A percentile compares a stretch with the other conserved stretches of the same genome.
Conservation (phyloP, 495 filamentous ascomycete species). For the Eremomyces bilateralis region DNA sequence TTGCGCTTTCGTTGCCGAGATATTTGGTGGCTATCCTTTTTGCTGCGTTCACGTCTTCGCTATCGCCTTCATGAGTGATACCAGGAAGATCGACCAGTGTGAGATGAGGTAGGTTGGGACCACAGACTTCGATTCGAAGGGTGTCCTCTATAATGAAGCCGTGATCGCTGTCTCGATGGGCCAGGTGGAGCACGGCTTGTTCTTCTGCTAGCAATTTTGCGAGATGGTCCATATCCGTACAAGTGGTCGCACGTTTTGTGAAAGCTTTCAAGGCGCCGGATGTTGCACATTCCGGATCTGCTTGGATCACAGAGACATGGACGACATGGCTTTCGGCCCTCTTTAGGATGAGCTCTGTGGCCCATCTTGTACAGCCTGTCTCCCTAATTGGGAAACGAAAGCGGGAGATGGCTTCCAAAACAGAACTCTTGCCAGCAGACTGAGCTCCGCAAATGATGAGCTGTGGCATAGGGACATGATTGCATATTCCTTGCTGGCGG, state of each 20-base stretch:
- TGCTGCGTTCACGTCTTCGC: slow-evolving; percentile 7
- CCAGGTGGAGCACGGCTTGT: not conserved
- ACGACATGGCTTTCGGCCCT: slow-evolving; percentile 12
- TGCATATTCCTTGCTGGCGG: slow-evolving; percentile 7
- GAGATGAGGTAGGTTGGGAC: not conserved
- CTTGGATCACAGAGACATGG: not conserved
- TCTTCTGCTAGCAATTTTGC: not conserved
- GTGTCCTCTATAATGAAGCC: not conserved
- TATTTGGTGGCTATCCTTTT: slow-evolving; percentile 9
- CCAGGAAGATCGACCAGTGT: slow-evolving; percentile 5
- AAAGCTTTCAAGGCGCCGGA: no score
- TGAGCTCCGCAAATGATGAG: slow-evolving; percentile 16
- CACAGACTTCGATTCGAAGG: not conserved
- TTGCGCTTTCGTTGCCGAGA: slow-evolving; percentile 8
- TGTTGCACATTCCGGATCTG: not conserved
- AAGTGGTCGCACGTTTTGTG: not conserved
- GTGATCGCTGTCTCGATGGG: not conserved
- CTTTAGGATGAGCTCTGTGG: slow-evolving; percentile 35
- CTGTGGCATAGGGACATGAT: slow-evolving; percentile 11
- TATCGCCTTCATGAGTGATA: slow-evolving; percentile 5
- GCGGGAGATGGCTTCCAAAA: slow-evolving; percentile 24
- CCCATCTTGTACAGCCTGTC: slow-evolving; percentile 30
- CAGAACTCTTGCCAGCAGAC: slow-evolving; percentile 25
- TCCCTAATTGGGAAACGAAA: slow-evolving; percentile 21
- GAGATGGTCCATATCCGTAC: not conserved